These are phyloP conservation scores for Aureobasidium musti DNA, from an alignment of 2,329 filamentous ascomycete species.

Conservation along the genomic window DNA sequence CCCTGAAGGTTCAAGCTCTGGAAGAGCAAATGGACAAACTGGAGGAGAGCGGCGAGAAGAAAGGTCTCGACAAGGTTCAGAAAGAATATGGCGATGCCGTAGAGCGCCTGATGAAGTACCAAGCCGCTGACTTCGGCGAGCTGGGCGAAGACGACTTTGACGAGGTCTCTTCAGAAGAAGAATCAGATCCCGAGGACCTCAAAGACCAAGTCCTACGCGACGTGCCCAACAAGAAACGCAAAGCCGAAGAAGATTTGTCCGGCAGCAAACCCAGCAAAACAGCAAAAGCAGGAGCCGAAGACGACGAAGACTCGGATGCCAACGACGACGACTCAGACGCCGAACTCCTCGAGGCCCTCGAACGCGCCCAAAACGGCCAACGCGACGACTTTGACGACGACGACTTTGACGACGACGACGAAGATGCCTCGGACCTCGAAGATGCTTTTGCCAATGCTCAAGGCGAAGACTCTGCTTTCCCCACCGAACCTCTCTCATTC, in stretches of 20 bases:
- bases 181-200: slow-evolving; percentile 19
- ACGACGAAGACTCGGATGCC: slow-evolving; percentile 22
- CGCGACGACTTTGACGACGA: slow-evolving; percentile 10
- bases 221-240: not conserved
- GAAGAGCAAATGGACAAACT: slow-evolving; percentile 22
- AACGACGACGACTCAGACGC: slow-evolving; percentile 26
- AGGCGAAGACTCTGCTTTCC: not conserved
- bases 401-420: slow-evolving; percentile 1
- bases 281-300: not conserved
- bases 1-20: slow-evolving; percentile 11
- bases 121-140: slow-evolving; percentile 14
- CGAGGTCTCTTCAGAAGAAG: slow-evolving; percentile 11
- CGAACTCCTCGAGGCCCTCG: slow-evolving; percentile 21
- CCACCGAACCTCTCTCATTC: slow-evolving; percentile 27
- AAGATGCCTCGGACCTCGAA: not conserved
- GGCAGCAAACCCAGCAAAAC: not conserved
- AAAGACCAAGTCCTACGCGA: slow-evolving; percentile 12
- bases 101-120: slow-evolving; percentile 17
- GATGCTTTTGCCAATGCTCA: not conserved
- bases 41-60: not conserved
- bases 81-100: slow-evolving; percentile 21
- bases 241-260: not conserved
- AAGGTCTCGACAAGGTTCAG: slow-evolving; percentile 1
- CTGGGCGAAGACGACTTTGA: slow-evolving; percentile 25
- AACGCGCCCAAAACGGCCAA: slow-evolving; percentile 19